Evolutionary conservation across 2,329 filamentous ascomycete species (phyloP).

Genomic region (Emericellopsis atlantica): DNA sequence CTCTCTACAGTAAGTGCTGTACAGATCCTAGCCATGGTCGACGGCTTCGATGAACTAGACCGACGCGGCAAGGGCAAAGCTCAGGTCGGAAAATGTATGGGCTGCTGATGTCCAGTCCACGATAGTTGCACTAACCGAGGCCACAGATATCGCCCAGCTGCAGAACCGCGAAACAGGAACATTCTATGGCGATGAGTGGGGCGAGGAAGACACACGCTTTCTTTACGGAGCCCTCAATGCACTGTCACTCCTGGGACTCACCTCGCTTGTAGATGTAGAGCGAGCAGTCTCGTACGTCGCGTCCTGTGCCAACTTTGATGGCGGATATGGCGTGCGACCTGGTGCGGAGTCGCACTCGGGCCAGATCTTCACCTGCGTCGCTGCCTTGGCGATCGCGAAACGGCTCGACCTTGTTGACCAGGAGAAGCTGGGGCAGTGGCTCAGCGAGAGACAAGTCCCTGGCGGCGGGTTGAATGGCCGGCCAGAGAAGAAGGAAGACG

Average conservation of each 20-base stretch:
- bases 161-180: slow-evolving; percentile 75
- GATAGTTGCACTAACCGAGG: slow-evolving; percentile 9
- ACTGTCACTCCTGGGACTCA: slow-evolving; percentile 66
- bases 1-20: slow-evolving; percentile 91
- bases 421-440: slow-evolving; percentile 75
- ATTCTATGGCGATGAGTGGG: slow-evolving; percentile 92
- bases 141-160: slow-evolving; percentile 60
- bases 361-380: slow-evolving; percentile 91
- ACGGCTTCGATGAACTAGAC: slow-evolving; percentile 77
- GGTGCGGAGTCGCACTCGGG: slow-evolving; percentile 91
- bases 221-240: slow-evolving; percentile 84
- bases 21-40: slow-evolving; percentile 78
- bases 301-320: slow-evolving; percentile 85
- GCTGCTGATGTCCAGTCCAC: slow-evolving; percentile 2
- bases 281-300: slow-evolving; percentile 71
- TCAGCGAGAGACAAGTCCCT: slow-evolving; percentile 83
- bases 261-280: slow-evolving; percentile 63
- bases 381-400: slow-evolving; percentile 70
- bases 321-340: slow-evolving; percentile 80
- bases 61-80: slow-evolving; percentile 48
- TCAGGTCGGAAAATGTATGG: slow-evolving; percentile 69
- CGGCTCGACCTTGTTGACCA: slow-evolving; percentile 71
- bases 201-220: slow-evolving; percentile 90
- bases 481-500: slow-evolving; percentile 91
- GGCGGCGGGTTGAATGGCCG: slow-evolving; percentile 85